These are phyloP conservation scores for Yamadazyma triangularis DNA, from an alignment of 1,139 yeast genomes.

Conservation along the genomic window DNA sequence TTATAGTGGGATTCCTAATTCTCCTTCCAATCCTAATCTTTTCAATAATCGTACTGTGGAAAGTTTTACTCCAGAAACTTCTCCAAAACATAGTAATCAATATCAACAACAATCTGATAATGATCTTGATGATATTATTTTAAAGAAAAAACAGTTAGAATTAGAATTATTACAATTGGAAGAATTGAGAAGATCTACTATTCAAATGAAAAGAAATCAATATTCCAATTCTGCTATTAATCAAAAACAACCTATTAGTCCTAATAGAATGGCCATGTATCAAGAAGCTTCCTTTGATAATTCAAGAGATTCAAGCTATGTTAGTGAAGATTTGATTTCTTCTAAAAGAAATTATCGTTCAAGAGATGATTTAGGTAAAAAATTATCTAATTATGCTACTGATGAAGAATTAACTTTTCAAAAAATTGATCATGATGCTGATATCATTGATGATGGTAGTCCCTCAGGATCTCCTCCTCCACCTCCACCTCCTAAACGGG, in stretches of 20 bases:
- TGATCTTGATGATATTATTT: constrained; percentile 26
- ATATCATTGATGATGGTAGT: too few relatives aligned
- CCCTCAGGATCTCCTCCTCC: constrained; percentile 47
- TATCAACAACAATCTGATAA: constrained; percentile 4
- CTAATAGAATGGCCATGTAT: constrained; percentile 2
- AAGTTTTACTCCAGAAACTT: constrained; percentile 22
- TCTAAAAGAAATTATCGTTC: constrained; percentile 29
- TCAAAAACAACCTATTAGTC: not conserved
- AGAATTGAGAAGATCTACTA: constrained; percentile 27
- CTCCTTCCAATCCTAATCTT: constrained; percentile 3
- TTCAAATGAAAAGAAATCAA: constrained; percentile 13
- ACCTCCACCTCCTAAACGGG: constrained; percentile 49
- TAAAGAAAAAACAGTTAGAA: constrained; percentile 37
- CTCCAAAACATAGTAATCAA: constrained; percentile 13
- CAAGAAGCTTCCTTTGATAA: constrained; percentile 10
- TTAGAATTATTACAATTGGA: constrained; percentile 35
- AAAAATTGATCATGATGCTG: constrained; percentile 4
- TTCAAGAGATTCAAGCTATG: constrained; percentile 24
- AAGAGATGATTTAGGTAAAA: constrained; percentile 35
- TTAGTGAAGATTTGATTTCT: constrained; percentile 34
- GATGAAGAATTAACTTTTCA: constrained; percentile 22
- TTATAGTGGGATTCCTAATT: not conserved
- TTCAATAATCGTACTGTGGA: constrained; percentile 25
- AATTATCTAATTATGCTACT: constrained; percentile 22
- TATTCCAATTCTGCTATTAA: constrained; percentile 5